Conservation (phyloP, 306 rosid genomes). For the Gynostemma pentaphyllum region DNA sequence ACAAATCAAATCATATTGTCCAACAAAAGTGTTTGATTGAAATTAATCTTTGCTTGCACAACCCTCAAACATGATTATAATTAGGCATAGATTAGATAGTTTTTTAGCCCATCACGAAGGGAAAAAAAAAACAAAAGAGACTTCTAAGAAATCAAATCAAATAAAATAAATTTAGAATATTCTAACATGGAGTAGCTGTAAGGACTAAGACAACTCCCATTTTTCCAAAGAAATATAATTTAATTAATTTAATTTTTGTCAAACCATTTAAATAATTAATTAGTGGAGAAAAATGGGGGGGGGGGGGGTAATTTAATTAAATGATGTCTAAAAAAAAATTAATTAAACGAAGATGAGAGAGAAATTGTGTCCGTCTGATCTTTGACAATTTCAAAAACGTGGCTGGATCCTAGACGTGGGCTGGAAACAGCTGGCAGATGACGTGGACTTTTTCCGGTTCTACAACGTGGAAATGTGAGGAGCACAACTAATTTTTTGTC, state of each 20-base stretch:
- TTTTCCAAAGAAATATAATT: background rate
- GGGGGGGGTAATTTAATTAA: background rate
- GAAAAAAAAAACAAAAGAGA: too few species aligned
- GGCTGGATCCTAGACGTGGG: constrained; percentile 11
- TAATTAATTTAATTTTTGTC: background rate
- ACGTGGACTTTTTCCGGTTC: constrained; percentile 3
- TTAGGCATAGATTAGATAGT: too few species aligned
- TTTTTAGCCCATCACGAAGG: too few species aligned
- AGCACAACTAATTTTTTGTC: constrained; percentile 8
- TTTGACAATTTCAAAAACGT: constrained; percentile 4
- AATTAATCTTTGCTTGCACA: constrained; percentile 10
- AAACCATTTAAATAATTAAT: background rate
- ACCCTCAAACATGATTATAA: background rate
- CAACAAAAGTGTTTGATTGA: background rate
- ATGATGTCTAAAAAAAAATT: too few species aligned
- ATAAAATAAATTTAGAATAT: too few species aligned
- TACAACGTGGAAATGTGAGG: constrained; percentile 9
- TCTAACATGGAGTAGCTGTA: too few species aligned
- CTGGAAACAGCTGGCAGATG: constrained; percentile 10
- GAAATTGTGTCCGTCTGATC: background rate
- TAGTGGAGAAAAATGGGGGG: background rate
- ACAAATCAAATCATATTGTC: background rate
- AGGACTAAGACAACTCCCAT: background rate
- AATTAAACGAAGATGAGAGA: background rate
- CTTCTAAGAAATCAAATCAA: too few species aligned